Evolutionary conservation across 2,329 filamentous ascomycete species (phyloP), one percentile per base, ranked within the genome.

Genomic region (Bipolaris cookei): DNA sequence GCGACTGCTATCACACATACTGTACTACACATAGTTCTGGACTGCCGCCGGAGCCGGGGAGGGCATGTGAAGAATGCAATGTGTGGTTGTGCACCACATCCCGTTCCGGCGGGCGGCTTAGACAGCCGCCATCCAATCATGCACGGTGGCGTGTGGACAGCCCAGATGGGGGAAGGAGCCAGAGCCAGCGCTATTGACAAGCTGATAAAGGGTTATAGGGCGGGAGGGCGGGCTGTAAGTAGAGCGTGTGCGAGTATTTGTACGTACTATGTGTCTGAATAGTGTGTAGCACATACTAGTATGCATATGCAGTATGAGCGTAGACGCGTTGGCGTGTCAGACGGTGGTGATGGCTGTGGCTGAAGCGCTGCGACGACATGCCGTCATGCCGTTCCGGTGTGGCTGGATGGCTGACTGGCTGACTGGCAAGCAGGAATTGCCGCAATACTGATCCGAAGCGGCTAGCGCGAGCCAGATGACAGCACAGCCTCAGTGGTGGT

Each of bases 401-500:
- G 50, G 51, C 44, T 54, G 30, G 30, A 37, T 32, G 43, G 50
- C 16, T 28, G 18, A 37, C 32, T 34, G 28, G 38, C 21, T 18
- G 16, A 43, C 37, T 18, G 39, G 42, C 18, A 37, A 35, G 41
- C 23, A 30, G 49, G 32, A 38, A 47, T 53, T 53, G 5, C 16
- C 35, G 51, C 51, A 53, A 25, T 13, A 20, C 7, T 38, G 25
- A 16, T 20, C 38, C 18, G 7, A 50, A 43, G 7, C 25, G 20
- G 43, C 51, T 50, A 30, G 23, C 20, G 49, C 30, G 44, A 41
- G 28, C 14, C 16, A 8, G 16, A 37, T 54, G 28, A 51, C 35
- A 50, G 62, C 62, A 65, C 62, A 63, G 62, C 62, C 62, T 65
- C 62, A 39, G 54, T 30, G 39, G 37, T 43, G 51, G 56, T 58